Conservation (phyloP, 176 grass and related monocot genomes). For the Stipa capillata region DNA sequence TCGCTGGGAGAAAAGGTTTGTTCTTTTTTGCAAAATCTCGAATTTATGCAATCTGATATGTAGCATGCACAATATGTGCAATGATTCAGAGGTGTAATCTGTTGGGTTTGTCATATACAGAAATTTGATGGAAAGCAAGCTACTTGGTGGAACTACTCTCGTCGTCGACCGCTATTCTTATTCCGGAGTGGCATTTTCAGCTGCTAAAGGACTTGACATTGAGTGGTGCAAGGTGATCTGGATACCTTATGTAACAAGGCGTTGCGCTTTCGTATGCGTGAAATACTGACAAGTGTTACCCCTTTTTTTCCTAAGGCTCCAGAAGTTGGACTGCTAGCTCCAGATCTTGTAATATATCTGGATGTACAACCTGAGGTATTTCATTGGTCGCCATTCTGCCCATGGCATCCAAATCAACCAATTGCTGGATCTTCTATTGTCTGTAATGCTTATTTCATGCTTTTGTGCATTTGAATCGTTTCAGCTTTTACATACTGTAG, state of each 20-base stretch:
- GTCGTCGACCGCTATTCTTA: constrained; percentile 70
- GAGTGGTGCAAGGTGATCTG: constrained; percentile 66
- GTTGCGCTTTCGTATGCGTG: not conserved
- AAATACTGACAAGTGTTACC: not conserved
- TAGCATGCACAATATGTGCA: not conserved
- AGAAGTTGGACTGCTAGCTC: constrained; percentile 75
- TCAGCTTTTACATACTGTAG: no score
- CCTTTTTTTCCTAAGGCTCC: constrained; percentile 42
- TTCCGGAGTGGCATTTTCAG: constrained; percentile 67
- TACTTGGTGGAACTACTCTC: constrained; percentile 68
- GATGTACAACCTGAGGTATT: constrained; percentile 95
- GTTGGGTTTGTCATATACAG: constrained; percentile 22
- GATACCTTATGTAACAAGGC: not conserved
- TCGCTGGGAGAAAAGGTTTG: constrained; percentile 85
- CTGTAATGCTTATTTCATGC: not conserved
- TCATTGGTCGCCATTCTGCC: no score
- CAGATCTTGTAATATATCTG: constrained; percentile 87
- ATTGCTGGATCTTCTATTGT: not conserved
- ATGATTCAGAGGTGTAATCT: not conserved
- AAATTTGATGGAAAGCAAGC: constrained; percentile 74
- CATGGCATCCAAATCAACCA: not conserved
- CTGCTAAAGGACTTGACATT: constrained; percentile 60
- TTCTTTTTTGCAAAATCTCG: not conserved
- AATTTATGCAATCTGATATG: not conserved
- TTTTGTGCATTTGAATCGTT: no score